Conservation (phyloP, 2,329 filamentous ascomycete genomes). For the Hypoxylon sp. region DNA sequence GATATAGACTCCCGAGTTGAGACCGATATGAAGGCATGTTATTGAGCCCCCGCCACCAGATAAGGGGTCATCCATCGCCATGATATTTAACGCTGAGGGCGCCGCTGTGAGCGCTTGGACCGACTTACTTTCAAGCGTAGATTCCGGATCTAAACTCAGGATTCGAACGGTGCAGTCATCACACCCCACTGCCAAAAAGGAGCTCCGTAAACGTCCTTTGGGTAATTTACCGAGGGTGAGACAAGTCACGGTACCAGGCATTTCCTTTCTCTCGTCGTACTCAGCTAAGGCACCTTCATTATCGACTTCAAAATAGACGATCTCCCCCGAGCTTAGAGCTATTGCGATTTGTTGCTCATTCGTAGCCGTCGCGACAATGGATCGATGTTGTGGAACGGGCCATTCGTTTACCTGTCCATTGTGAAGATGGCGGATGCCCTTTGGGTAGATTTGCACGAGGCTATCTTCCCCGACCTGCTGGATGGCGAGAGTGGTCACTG, state of each 20-base stretch:
- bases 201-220: constrained; percentile 88
- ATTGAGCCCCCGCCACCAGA: constrained; percentile 82
- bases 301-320: constrained; percentile 99
- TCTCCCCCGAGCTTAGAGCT: constrained; percentile 94
- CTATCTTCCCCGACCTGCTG: constrained; percentile 95
- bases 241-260: constrained; percentile 95
- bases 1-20: constrained; percentile 96
- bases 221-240: constrained; percentile 95
- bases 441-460: constrained; percentile 94
- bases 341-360: constrained; percentile 95
- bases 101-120: constrained; percentile 94
- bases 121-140: constrained; percentile 91
- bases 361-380: constrained; percentile 93
- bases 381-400: constrained; percentile 92
- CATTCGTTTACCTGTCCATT: constrained; percentile 88
- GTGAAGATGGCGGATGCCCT: constrained; percentile 92
- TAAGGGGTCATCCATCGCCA: constrained; percentile 94
- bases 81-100: constrained; percentile 89
- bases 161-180: constrained; percentile 97
- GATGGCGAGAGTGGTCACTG: constrained; percentile 90
- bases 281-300: constrained; percentile 90
- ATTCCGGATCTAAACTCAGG: constrained; percentile 89
- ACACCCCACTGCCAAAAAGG: constrained; percentile 95
- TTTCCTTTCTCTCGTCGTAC: constrained; percentile 94
- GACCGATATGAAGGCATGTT: constrained; percentile 93